Evolutionary conservation across 148 eudicot species (phyloP), one percentile per base, ranked within the genome.

Genomic region (Simmondsia chinensis): DNA sequence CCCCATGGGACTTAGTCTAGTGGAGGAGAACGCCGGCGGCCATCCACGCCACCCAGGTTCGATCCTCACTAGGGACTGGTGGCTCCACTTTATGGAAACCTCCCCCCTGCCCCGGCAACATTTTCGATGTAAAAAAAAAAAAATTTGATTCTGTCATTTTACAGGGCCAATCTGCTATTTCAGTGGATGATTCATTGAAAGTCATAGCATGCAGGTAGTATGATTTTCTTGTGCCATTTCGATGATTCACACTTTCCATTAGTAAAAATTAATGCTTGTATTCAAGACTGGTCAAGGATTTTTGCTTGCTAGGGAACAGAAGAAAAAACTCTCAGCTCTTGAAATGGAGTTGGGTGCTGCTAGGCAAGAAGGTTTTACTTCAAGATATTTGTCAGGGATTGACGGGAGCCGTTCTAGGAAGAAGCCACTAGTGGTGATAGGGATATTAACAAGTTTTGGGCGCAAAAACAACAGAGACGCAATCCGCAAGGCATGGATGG

Each of bases 401-500:
- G 61, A 68, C 43, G 39, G 9, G 20, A 47, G 60, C 56, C 63
- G 36, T 12, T 48, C 79, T 34, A 63, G 55, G 51, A 85, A 67
- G 47, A 70, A 48, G 57, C 89, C 86, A 3, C 54, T 80, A 20
- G 68, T 77, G 18, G 79, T 86, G 27, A 59, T 86, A 16, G 95
- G 95, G 42, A 71, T 86, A 51, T 66, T 81, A 38, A 81, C 95
- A 31, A 66, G 64, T 27, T 86, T 86, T 75, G 87, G 83, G 35
- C 87, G 68, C 61, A 86, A 63, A 60, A 70, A 60, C 45, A 78
- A 86, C 57, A 73, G 95, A 73, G 95, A 81, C 49, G 91, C 81
- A 7, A 39, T 77, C 23, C 86, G 95, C 13, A 81, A 75, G 66
- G 86, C 95, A 31, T 86, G 95, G 95, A 86, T 86, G 95, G 74